These are phyloP conservation scores for Scedosporium aurantiacum DNA, from an alignment of 2,329 filamentous ascomycete genomes.

Conservation along the genomic window DNA sequence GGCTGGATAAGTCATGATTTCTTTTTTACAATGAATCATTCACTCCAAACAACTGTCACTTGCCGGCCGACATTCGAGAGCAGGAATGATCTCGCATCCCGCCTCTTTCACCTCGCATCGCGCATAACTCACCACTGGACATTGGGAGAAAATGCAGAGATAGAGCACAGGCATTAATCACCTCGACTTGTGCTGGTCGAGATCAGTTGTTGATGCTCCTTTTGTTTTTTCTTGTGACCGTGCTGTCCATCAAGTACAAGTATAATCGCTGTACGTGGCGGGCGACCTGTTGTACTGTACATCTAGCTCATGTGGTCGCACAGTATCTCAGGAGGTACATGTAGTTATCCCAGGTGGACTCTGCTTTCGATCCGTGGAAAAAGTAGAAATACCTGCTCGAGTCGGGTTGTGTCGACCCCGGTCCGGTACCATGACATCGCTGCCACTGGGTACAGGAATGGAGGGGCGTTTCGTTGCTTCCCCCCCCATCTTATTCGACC, in stretches of 20 bases:
- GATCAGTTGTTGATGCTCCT: too few species aligned
- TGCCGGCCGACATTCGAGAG: neutral
- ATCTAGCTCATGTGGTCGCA: neutral
- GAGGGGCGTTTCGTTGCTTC: neutral
- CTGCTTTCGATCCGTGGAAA: neutral
- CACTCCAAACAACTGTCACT: neutral
- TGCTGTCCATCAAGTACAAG: neutral
- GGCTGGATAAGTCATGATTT: neutral
- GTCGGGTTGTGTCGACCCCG: neutral
- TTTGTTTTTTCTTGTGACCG: neutral
- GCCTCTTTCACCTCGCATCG: neutral
- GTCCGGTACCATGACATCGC: neutral
- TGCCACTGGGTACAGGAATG: neutral
- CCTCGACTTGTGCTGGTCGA: neutral
- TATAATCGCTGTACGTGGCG: neutral
- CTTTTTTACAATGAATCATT: neutral
- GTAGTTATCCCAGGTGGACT: neutral
- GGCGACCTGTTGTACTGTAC: neutral
- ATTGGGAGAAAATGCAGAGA: neutral
- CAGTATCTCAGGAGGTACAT: neutral
- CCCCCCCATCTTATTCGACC: conserved; percentile 3
- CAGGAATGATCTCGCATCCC: neutral
- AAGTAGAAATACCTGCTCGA: neutral
- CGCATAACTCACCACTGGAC: too few species aligned
- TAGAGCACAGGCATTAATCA: neutral